Evolutionary conservation across 345 rosid species (phyloP).

Genomic region (Murraya koenigii): DNA sequence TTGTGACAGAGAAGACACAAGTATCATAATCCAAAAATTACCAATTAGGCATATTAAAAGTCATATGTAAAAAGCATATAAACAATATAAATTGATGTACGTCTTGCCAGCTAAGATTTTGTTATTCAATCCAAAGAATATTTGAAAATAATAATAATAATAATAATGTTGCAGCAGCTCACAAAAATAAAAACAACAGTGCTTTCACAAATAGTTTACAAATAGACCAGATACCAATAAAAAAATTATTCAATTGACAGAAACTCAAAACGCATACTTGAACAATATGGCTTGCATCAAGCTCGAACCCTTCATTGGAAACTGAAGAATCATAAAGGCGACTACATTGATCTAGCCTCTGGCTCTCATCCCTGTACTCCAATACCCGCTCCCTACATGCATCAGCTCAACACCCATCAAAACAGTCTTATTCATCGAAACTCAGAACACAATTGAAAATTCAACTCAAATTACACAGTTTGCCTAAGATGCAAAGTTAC

Average conservation of each 20-base stretch:
- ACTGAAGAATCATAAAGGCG: constrained; percentile 95
- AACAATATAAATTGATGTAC: background rate
- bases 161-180: background rate
- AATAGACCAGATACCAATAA: background rate
- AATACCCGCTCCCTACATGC: constrained; percentile 65
- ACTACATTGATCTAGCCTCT: constrained; percentile 84
- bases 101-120: background rate
- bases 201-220: background rate
- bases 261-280: constrained; percentile 53
- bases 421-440: background rate
- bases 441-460: constrained; percentile 3
- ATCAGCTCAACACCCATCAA: constrained; percentile 14
- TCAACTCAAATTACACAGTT: constrained; percentile 1
- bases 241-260: background rate
- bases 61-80: background rate
- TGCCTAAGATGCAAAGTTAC: background rate
- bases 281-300: constrained; percentile 81
- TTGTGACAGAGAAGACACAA: background rate
- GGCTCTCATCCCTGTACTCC: constrained; percentile 87
- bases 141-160: background rate
- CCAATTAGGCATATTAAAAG: background rate
- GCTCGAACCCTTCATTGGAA: constrained; percentile 82
- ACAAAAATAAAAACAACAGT: background rate
- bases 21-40: background rate
- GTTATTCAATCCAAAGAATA: background rate